phyloP scores from a whole-genome alignment of 2,329 filamentous ascomycete species.

The Neoscytalidium dimidiatum region DNA sequence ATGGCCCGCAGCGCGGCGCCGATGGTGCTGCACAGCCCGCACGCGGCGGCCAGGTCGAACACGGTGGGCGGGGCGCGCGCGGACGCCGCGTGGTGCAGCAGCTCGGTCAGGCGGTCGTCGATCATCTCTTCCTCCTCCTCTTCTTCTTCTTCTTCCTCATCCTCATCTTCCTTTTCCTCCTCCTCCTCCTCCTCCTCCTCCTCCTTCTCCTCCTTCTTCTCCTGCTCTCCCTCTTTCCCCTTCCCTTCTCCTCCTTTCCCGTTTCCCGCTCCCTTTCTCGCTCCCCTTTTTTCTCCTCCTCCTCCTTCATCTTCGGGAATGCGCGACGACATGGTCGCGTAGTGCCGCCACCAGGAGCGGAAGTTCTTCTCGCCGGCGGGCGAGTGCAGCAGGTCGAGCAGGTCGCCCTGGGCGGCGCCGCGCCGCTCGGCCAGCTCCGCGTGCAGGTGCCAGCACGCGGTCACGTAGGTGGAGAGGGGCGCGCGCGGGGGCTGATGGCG shows the following conservation, averaged over 20 bases:
- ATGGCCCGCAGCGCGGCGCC: neutral
- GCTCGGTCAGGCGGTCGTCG: neutral
- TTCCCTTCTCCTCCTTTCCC: too few relatives aligned
- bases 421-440: neutral
- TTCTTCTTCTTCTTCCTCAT: too few relatives aligned
- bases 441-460: neutral
- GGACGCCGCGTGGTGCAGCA: neutral
- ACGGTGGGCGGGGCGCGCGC: neutral
- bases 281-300: too few relatives aligned
- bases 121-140: neutral
- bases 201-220: too few relatives aligned
- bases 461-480: neutral
- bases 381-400: neutral
- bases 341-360: neutral
- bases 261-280: too few relatives aligned
- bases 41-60: neutral
- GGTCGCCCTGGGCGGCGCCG: neutral
- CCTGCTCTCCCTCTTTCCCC: too few relatives aligned
- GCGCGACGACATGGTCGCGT: neutral
- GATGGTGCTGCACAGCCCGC: neutral
- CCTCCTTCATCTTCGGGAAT: too few relatives aligned
- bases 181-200: too few relatives aligned
- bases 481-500: neutral
- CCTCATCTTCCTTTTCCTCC: too few relatives aligned
- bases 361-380: neutral